Base-by-base conservation (phyloP, 306 rosid genomes). In the Ammopiptanthus mongolicus region DNA sequence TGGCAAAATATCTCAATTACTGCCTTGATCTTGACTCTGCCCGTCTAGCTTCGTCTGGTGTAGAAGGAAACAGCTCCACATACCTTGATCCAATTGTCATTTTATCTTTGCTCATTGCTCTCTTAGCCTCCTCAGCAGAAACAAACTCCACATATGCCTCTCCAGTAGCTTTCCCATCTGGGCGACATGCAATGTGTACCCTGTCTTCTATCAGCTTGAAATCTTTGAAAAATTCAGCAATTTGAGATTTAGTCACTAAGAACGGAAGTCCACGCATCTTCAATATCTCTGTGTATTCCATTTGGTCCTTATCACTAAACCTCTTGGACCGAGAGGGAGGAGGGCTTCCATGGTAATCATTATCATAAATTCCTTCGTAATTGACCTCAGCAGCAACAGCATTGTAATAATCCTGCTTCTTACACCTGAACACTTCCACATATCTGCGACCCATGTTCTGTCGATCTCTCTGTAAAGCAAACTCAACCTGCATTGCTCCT, bases 191-290 rank as follows among this genome's bases (percentile, higher is more conserved):
- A 81, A 96, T 88, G 59, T 90, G 98, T 47, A 96, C 72, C 84
- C 91, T 81, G 10, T 90, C 96, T 81, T 92, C 91, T n/a, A 89
- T 34, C 39, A 90, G 85, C 79, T 88, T 83, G 83, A 81, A 96
- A 67, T 91, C 98, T 73, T 78, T 83, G 22, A 96, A 96, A 68
- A 96, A 96, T 0, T 92, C 99, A 28, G 88, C 22, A 58, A 96
- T 90, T 67, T 90, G 88, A 69, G 93, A 63, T 74, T 87, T 92
- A 11, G 84, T 86, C 19, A 75, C 96, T 4, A 81, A 52, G 78
- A 89, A 96, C 0, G 99, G 99, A 29, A 96, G 97, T 61, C 99
- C 99, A 15, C 99, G 96, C 94, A 96, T 86, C 93, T 96, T 96
- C 86, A 96, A 69, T 77, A 96, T 92, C 86, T 96, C 99, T 0